Evolutionary conservation across 352 stramenopile genomes (phyloP).

Genomic region (Globisporangium emineosum): DNA sequence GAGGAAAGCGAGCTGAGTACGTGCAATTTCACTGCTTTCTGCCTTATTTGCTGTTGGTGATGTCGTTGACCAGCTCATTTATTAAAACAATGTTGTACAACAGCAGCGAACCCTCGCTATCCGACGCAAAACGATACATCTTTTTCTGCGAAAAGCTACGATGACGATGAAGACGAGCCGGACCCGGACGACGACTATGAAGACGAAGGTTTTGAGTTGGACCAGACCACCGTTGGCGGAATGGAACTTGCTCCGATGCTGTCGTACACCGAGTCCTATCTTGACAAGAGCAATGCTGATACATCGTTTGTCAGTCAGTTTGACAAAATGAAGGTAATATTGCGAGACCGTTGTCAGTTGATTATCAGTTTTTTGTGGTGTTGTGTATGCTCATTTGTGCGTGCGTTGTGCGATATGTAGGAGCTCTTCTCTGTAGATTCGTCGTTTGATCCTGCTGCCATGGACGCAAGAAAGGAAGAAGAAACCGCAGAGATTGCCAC

Average conservation of each 20-base stretch:
- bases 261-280: conserved; percentile 1
- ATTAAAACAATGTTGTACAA: not conserved
- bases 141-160: conserved; percentile 3
- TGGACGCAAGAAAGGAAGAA: conserved; percentile 7
- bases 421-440: conserved; percentile 19
- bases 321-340: conserved; percentile 37
- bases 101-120: conserved; percentile 18
- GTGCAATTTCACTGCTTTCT: not conserved
- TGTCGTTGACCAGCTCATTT: not conserved
- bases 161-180: conserved; percentile 18
- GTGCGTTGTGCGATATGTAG: not conserved
- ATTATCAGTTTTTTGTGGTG: not conserved
- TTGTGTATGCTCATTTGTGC: not conserved
- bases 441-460: conserved; percentile 21
- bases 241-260: conserved; percentile 6
- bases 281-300: conserved; percentile 2
- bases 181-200: conserved; percentile 40
- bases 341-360: not conserved
- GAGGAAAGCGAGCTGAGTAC: conserved; percentile 42
- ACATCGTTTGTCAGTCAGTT: conserved; percentile 31
- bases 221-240: conserved; percentile 37
- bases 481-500: not conserved
- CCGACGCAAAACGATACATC: conserved; percentile 3
- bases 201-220: conserved; percentile 64
- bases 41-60: conserved; percentile 4